Base-by-base conservation (phyloP, 2,329 filamentous ascomycete genomes). In the Aureobasidium sp. region DNA sequence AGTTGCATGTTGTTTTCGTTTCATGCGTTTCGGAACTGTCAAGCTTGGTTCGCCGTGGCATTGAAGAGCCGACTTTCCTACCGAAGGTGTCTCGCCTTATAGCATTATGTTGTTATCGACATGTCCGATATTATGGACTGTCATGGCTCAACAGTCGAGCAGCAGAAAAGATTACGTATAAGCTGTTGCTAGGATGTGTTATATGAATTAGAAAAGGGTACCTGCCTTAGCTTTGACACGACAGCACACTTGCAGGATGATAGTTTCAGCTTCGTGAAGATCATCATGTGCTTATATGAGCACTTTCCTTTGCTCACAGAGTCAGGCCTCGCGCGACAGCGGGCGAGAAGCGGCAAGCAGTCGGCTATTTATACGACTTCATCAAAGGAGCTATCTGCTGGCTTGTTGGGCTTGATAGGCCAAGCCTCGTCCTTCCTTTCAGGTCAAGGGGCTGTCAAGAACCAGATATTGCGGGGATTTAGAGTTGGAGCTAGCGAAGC, bases 391-490 rank as follows among this genome's bases (percentile, higher is more conserved):
- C 36, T 23, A 27, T 36, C 17, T 37, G 34, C 13, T 15, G 53
- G 53, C 39, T 57, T 41, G n/a, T 55, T 55, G 51, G 51, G 51
- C 51, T 55, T 42, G 51, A 57, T 46, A 57, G 39, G 53, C 39
- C 53, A 46, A 57, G 53, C 39, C 53, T 37, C 50, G n/a, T 29
- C 51, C 36, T 41, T 41, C 36, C 37, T 42, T 39, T 42, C 37
- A 29, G 2, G 51, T 29, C 51, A 55, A 20, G 37, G 52, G 53
- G 53, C 23, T 46, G 23, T 37, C 34, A 27, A 42, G 20, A 42
- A 41, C n/a, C 51, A 39, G 52, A 57, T 46, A 36, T 57, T 57
- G 53, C 53, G 53, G 53, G 53, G 53, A 57, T 46, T 36, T 57
- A 57, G 10, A 32, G 53, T 57, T 57, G 37, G 32, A 36, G 53